Base-by-base conservation (phyloP, 2,329 filamentous ascomycete genomes). In the Fusarium sp. region DNA sequence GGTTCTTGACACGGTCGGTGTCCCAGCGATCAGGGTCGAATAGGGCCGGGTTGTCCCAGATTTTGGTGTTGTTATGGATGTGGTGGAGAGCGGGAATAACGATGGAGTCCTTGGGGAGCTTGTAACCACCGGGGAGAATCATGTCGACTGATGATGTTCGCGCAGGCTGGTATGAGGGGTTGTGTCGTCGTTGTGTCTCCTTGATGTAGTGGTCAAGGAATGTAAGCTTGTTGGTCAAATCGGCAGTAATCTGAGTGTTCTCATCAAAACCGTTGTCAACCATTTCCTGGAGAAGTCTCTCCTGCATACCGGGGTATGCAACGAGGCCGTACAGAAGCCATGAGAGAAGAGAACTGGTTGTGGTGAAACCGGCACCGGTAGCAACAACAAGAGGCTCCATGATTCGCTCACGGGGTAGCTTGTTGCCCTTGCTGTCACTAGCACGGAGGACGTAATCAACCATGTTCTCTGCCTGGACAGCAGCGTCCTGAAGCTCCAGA, bases 21-120 rank as follows among this genome's bases (percentile, higher is more conserved):
- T 84, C 82, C 88, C 88, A 90, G 4, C 88, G 78, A 61, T 89
- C 87, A 0, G 87, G 85, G 67, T 89, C 80, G 71, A 90, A 90
- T 1, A 79, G 78, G 2, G 79, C 75, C 0, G 87, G 88, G 70
- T 88, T 86, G 44, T 86, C 82, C 88, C 87, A 90, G 3, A 85
- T 56, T 3, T 77, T 77, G 0, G 84, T 79, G 76, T 88, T 88
- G 73, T 84, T 82, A 75, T 84, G 82, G 47, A 85, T 82, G 70
- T 81, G 80, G 62, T 83, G 81, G n/a, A 85, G 74, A 0, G 84
- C 84, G 0, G 83, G 80, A 54, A 90, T 85, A 30, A 89, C 78
- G 32, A 89, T 78, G 0, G 80, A 72, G 67, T 82, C 85, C 53
- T 81, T 79, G 27, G 85, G 83, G 0, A 90, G 72, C 55, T 80